These are phyloP conservation scores for Pythium pectinolyticum DNA, from an alignment of 352 stramenopile genomes.

Conservation along the genomic window DNA sequence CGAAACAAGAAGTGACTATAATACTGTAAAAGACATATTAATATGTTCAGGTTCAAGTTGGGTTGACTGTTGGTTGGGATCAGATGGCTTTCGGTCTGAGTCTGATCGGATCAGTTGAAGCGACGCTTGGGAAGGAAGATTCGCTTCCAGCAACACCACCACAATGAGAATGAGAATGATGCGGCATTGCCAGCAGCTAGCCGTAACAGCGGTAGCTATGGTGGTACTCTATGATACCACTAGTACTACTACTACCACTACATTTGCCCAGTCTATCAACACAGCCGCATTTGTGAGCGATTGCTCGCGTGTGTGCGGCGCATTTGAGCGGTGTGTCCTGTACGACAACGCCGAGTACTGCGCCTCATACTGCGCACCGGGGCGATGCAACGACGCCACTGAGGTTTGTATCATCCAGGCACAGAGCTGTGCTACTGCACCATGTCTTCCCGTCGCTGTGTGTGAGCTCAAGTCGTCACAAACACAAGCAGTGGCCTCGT, in stretches of 20 bases:
- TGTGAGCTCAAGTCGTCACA: conserved; percentile 35
- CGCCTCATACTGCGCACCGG: conserved; percentile 38
- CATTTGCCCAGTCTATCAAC: not conserved
- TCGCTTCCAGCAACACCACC: no score
- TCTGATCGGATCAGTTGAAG: conserved; percentile 1
- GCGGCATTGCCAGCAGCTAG: no score
- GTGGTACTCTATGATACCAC: no score
- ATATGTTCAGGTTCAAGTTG: not conserved
- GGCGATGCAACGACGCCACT: conserved; percentile 38
- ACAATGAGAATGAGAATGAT: not conserved
- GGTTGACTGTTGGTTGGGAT: not conserved
- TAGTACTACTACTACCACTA: not conserved
- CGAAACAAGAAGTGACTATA: not conserved
- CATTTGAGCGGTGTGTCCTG: conserved; percentile 47
- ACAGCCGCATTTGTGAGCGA: not conserved
- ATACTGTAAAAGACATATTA: conserved; percentile 7
- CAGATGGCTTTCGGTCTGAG: not conserved
- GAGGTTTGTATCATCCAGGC: conserved; percentile 45
- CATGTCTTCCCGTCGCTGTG: conserved; percentile 46
- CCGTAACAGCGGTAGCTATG: not conserved
- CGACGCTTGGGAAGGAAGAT: not conserved
- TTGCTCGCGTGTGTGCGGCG: conserved; percentile 30
- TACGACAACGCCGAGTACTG: conserved; percentile 49
- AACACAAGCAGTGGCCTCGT: not conserved
- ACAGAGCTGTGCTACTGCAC: conserved; percentile 33